Conservation (phyloP, 306 rosid species). For the Quercus bicolor region DNA sequence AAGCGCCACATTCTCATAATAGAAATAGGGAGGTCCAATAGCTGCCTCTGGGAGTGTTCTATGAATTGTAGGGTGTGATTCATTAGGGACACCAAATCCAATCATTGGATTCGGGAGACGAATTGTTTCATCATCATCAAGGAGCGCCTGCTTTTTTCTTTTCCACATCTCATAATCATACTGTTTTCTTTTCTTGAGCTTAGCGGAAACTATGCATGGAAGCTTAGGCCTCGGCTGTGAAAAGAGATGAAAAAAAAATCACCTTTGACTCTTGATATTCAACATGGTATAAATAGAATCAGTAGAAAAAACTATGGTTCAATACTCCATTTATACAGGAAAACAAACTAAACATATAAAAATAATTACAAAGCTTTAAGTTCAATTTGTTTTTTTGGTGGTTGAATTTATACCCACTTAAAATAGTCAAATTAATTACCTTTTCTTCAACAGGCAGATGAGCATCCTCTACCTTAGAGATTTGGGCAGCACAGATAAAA, state of each 20-base stretch:
- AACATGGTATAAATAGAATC: neutral
- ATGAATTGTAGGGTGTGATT: conserved; percentile 19
- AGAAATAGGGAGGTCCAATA: conserved; percentile 86
- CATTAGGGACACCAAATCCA: conserved; percentile 86
- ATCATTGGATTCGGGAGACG: conserved; percentile 84
- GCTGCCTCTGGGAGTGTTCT: conserved; percentile 72
- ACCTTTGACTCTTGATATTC: neutral
- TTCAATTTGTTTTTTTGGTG: neutral
- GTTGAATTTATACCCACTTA: neutral
- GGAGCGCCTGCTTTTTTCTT: conserved; percentile 42
- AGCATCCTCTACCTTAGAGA: conserved; percentile 61
- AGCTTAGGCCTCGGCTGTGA: conserved; percentile 48
- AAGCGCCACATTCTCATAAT: conserved; percentile 93
- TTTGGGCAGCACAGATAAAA: conserved; percentile 77
- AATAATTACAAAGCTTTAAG: conserved; percentile 1
- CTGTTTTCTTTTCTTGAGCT: conserved; percentile 51
- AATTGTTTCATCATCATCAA: conserved; percentile 69
- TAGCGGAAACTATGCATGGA: conserved; percentile 1
- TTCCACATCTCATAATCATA: conserved; percentile 49
- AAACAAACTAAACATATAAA: neutral
- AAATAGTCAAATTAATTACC: conserved; percentile 39
- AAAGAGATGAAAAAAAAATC: conserved; percentile 25
- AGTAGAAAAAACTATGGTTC: neutral
- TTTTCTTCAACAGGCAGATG: conserved; percentile 51
- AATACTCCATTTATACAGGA: neutral